Conservation (phyloP, 1,139 yeast species). For the Suhomyces bolitotheri region DNA sequence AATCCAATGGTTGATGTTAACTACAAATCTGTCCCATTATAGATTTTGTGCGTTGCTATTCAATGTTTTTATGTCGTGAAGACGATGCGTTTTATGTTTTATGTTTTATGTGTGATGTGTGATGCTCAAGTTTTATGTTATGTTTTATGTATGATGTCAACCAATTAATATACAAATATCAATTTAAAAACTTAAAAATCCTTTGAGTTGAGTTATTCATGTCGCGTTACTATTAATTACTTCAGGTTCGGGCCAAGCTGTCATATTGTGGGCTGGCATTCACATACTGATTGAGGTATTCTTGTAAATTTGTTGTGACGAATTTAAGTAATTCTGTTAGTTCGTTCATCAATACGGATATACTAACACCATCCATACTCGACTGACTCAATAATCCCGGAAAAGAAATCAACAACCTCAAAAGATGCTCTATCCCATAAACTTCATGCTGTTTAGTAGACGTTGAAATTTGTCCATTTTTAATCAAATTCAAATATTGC, state of each 20-base stretch:
- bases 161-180: background rate
- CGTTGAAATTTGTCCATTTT: constrained; percentile 30
- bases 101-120: constrained; percentile 10
- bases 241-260: constrained; percentile 31
- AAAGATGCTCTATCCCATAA: constrained; percentile 79
- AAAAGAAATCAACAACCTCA: constrained; percentile 70
- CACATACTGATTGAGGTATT: constrained; percentile 49
- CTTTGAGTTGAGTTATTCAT: background rate
- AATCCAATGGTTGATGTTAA: constrained; percentile 62
- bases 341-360: constrained; percentile 46
- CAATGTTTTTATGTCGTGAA: constrained; percentile 4
- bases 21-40: constrained; percentile 47
- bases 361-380: constrained; percentile 75
- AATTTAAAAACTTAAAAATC: background rate
- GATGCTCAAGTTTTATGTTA: constrained; percentile 1
- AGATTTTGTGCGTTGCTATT: background rate
- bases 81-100: constrained; percentile 9
- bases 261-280: constrained; percentile 67
- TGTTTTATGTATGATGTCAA: background rate
- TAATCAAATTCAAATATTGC: constrained; percentile 63
- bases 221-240: background rate
- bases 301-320: constrained; percentile 49
- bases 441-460: constrained; percentile 42
- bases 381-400: constrained; percentile 82
- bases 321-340: constrained; percentile 55